Evolutionary conservation across 495 filamentous ascomycete species (phyloP).

Genomic region (Glonium stellatum): DNA sequence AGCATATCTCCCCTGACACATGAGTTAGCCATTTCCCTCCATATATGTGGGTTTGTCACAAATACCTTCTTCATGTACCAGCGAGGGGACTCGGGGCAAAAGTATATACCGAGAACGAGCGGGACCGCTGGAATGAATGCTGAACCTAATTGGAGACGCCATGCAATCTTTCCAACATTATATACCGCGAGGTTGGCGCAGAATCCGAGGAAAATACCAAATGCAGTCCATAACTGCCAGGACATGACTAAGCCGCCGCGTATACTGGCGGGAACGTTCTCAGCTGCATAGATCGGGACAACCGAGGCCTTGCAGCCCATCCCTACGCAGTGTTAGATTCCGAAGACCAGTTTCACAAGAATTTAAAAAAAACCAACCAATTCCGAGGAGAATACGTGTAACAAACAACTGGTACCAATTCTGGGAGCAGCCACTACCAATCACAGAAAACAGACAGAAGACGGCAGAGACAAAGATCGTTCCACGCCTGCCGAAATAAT

Average conservation of each 20-base stretch:
- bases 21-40: no score
- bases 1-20: conserved; percentile 37
- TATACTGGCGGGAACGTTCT: conserved; percentile 66
- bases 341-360: conserved; percentile 11
- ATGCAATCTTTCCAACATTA: conserved; percentile 50
- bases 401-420: conserved; percentile 55
- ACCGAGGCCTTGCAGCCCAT: conserved; percentile 56
- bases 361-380: conserved; percentile 6
- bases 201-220: conserved; percentile 48
- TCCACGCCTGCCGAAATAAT: conserved; percentile 50
- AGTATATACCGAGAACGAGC: conserved; percentile 56
- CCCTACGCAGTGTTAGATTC: conserved; percentile 37
- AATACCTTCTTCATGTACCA: conserved; percentile 52
- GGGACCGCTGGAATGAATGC: conserved; percentile 72
- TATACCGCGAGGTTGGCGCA: conserved; percentile 63
- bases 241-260: conserved; percentile 76
- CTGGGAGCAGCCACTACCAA: conserved; percentile 49
- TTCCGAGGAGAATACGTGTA: conserved; percentile 44
- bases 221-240: conserved; percentile 83
- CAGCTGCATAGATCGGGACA: conserved; percentile 61
- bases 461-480: conserved; percentile 55
- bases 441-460: conserved; percentile 53
- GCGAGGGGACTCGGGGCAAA: conserved; percentile 65
- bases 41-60: no score
- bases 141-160: conserved; percentile 73